Evolutionary conservation across 176 grass and related monocot species (phyloP), one percentile per base, ranked within the genome.

Genomic region (Musa troglodytarum): DNA sequence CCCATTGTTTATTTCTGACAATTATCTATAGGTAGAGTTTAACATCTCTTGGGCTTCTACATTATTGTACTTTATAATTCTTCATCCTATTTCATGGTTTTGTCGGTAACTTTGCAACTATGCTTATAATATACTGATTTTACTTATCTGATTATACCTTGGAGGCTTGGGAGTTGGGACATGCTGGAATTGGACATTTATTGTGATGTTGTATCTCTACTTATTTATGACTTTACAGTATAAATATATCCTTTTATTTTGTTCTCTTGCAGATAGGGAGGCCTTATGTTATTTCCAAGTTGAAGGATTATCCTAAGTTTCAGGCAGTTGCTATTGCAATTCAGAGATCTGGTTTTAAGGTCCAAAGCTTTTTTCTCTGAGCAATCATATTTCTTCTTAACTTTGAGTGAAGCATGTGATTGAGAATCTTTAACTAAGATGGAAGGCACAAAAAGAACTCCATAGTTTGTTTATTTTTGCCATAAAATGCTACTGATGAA

Each of bases 271-370:
- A 99, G 96, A 92, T 99, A 65, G 96, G 96, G 57, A 91, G 91
- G 77, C 78, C 86, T 23, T 99, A 92, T 86, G 96, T 99, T 79
- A 92, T 99, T 61, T 95, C 96, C 70, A 99, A 92, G 79, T 86
- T 92, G 78, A 92, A 92, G 87, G 88, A 99, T 81, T 99, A 99
- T 73, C 96, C 91, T 28, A 99, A 95, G 52, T 99, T 99, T 89
- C 96, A 99, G 85, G 96, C 96, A 57, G 91, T 99, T 74, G 88
- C 96, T 78, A 95, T 99, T 95, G 96, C 96, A 16, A 99, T 99
- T 63, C 83, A 99, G 86, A 89, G 96, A 86, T 99, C 96, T 84
- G 96, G 96, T 53, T 95, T 99, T 78, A 99, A 99, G 96, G 96
- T 99, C 34, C 52, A 79, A 70, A 50, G 77, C 43, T 77, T 77